Evolutionary conservation across 2,329 filamentous ascomycete genomes (phyloP), one percentile per base, ranked within the genome.

Genomic region (Trichoderma sp.): DNA sequence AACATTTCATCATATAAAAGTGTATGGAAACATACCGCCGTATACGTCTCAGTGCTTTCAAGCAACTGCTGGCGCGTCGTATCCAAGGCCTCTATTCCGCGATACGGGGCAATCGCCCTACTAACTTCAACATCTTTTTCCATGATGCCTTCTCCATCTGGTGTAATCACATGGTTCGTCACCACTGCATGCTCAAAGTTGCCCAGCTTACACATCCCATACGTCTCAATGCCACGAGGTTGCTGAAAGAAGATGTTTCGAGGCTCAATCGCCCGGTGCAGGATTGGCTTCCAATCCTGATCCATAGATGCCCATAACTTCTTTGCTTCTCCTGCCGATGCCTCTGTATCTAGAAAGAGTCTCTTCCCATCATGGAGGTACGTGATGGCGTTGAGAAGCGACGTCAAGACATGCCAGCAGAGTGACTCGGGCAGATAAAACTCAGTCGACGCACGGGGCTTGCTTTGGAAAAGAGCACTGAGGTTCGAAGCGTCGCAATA

Each of bases 351-450:
- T 24, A 70, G 70, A 33, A 73, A 71, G 14, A 78, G 72, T 5
- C 75, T 75, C 64, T 77, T 76, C 19, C 86, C 86, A 56, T 86
- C 81, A 73, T 88, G 86, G 24, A 88, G 76, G 79, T 83, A 87
- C 35, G 82, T 75, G 49, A 88, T 78, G 2, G 84, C 85, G n/a
- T 79, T 79, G 16, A 84, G 75, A 58, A 87, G 75, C 8, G 82
- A 83, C 13, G 79, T 74, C 14, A 85, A 78, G 10, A 88, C 85
- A 72, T 88, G 86, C 86, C 86, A 88, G 71, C 85, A 85, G 14
- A 88, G 77, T 2, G 80, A 79, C 72, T 88, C 86, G 0, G 85
- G 85, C 14, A 86, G 74, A 71, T 84, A 84, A 14, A 74, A 75
- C 5, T 67, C 52, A 6, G 71, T 19, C 35, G 70, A 35, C 2